Evolutionary conservation across 306 rosid species (phyloP).

Genomic region (Comarum palustre): DNA sequence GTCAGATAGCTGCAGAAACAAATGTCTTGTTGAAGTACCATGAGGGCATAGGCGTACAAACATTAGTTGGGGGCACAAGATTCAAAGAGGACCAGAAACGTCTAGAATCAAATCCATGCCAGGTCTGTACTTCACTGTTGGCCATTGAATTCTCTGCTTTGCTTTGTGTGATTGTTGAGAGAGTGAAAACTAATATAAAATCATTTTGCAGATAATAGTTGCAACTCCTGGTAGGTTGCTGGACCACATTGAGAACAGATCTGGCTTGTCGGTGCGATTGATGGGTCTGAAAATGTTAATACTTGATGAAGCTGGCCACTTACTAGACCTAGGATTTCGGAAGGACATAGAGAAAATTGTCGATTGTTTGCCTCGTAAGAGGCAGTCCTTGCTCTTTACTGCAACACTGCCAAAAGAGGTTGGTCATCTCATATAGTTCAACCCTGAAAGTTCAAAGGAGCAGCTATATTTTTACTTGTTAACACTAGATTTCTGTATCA

Average conservation of each 20-base stretch:
- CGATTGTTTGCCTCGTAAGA: constrained; percentile 87
- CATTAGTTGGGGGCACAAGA: constrained; percentile 84
- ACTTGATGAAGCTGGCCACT: constrained; percentile 91
- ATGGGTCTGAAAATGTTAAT: constrained; percentile 88
- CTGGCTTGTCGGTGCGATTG: constrained; percentile 72
- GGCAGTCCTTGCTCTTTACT: constrained; percentile 82
- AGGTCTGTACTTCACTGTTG: constrained; percentile 45
- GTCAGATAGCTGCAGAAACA: constrained; percentile 86
- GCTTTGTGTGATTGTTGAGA: constrained; percentile 1
- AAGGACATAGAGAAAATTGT: constrained; percentile 84
- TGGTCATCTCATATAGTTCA: constrained; percentile 19
- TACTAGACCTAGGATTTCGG: constrained; percentile 87
- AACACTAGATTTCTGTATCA: constrained; percentile 10
- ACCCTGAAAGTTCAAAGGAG: constrained; percentile 16
- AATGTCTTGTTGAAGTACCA: constrained; percentile 73
- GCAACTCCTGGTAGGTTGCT: constrained; percentile 96
- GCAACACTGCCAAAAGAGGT: constrained; percentile 97
- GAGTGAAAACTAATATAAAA: background rate
- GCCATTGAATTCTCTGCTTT: constrained; percentile 19
- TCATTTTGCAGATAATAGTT: constrained; percentile 67
- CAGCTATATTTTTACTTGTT: background rate
- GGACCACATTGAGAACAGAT: constrained; percentile 82
- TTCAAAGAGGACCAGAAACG: constrained; percentile 83
- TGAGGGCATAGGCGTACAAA: constrained; percentile 73
- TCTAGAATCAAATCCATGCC: constrained; percentile 84